Base-by-base conservation (phyloP, 208 protist genomes). In the Crithidia expoeki region DNA sequence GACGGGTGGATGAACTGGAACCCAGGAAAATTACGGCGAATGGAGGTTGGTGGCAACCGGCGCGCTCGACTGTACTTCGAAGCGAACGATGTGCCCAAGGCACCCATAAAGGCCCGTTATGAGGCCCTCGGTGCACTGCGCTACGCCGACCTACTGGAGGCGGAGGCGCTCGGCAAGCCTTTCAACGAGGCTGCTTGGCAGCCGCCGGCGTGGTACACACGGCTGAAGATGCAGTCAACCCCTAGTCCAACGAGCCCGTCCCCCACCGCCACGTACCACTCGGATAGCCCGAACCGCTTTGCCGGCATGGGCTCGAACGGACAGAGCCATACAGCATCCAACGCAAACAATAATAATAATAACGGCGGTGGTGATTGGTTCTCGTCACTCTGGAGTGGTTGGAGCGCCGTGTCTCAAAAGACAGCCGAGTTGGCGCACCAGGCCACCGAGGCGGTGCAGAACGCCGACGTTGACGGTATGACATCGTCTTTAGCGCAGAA, bases 1-100 rank as follows among this genome's bases (percentile, higher is more conserved):
- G 97, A 98, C 72, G 83, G 84, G 17, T 98, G 96, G 95, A 78
- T 64, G 19, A 84, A 89, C 68, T 97, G 94, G 92, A 85, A 88
- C 32, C 94, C 94, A 38, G 85, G 91, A 65, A 97, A 97, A 77
- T 78, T 97, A 57, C 72, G 75, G 34, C 92, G 95, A 72, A 96
- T 97, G 94, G 64, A 96, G 68, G 46, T 92, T 30, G 94, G 94
- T 28, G 94, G 94, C 38, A 97, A 97, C 69, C 85, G 89, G n/a
- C 86, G 91, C 12, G 94, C 94, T 1, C 84, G 88, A 0, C 69
- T 91, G 47, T 97, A 94, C 81, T 97, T 97, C 71, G 87, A 92
- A 27, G 68, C 84, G 25, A 67, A 95, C 68, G 63, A 64, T 30
- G 85, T 95, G 7, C 89, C 88, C 0, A 64, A 73, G n/a, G 49